Base-by-base conservation (phyloP, 352 stramenopile genomes). In the Phytophthora ohioensis region DNA sequence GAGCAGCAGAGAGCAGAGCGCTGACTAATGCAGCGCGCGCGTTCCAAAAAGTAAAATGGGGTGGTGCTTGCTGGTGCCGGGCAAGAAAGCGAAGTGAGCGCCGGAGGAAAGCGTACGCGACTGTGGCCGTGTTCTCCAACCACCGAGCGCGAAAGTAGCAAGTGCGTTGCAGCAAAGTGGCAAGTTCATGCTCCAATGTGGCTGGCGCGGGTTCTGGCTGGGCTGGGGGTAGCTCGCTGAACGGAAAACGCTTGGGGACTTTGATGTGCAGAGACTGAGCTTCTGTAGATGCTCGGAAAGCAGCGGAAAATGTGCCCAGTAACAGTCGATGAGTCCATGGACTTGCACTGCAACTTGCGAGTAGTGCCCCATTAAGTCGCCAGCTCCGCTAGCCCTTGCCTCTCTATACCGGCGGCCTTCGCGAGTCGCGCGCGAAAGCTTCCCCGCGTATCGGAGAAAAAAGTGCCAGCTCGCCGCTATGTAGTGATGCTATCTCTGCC, bases 161-260 rank as follows among this genome's bases (percentile, higher is more conserved):
- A 80, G 73, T 78, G 64, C 73, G 69, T 78, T 80, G 73, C 65
- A 72, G 70, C 69, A 80, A 61, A 68, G 64, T 75, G 65, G 73
- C 73, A 78, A 80, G 69, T 68, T 61, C 69, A 69, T 74, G 51
- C 56, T 68, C 69, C 55, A 55, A 45, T 56, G 57, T 68, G 67
- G 58, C 69, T 58, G 60, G 67, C 57, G 56, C 51, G 68, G 72
- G 62, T 73, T 72, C 62, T 72, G 68, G 68, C 59, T 80, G 72
- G 71, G 71, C 34, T 70, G 58, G 61, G 59, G 70, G 51, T 71
- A 2, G 53, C 31, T 45, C 60, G 46, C 71, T 79, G 72, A 76
- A 80, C 73, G 48, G 66, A 78, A 63, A 71, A 75, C 66, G 55
- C 56, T 72, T 51, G 59, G 35, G 58, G 55, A 69, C 76, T 79